Conservation (phyloP, 106 monocot genomes). For the Platanthera zijinensis region DNA sequence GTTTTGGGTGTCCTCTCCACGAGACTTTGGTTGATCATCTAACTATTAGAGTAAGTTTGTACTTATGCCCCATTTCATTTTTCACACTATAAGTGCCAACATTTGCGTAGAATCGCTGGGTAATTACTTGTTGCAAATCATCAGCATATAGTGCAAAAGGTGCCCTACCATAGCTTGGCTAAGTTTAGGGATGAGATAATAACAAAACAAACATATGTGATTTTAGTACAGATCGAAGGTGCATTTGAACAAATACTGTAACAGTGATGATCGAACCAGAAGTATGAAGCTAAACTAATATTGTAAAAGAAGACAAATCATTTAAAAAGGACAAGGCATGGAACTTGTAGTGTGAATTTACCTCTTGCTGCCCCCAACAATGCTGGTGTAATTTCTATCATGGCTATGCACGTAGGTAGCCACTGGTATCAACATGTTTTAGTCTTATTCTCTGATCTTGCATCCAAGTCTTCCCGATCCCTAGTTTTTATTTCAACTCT, state of each 20-base stretch:
- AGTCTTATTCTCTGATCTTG: conserved; percentile 76
- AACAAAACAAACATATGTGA: too few relatives aligned
- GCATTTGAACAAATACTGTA: too few relatives aligned
- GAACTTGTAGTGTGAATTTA: conserved; percentile 9
- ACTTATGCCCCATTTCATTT: background rate
- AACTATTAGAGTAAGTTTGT: conserved; percentile 54
- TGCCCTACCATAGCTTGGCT: too few relatives aligned
- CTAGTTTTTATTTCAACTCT: conserved; percentile 68
- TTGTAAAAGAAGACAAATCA: background rate
- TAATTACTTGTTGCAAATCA: too few relatives aligned
- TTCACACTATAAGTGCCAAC: too few relatives aligned
- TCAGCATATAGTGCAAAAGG: too few relatives aligned
- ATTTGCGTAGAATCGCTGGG: too few relatives aligned
- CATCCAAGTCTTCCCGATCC: conserved; percentile 66
- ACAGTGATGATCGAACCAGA: too few relatives aligned
- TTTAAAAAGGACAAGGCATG: background rate
- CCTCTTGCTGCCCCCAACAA: conserved; percentile 98
- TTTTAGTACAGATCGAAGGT: too few relatives aligned
- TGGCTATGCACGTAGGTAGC: conserved; percentile 64
- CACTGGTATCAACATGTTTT: conserved; percentile 65
- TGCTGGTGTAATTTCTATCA: conserved; percentile 73
- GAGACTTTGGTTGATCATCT: conserved; percentile 65
- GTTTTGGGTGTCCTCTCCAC: conserved; percentile 64
- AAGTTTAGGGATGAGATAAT: too few relatives aligned
- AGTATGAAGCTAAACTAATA: too few relatives aligned